A percentile compares a stretch with the other conserved stretches of the same genome.
Evolutionary conservation across 2,329 filamentous ascomycete genomes (phyloP).

Genomic region (Tetracladium maxilliforme): DNA sequence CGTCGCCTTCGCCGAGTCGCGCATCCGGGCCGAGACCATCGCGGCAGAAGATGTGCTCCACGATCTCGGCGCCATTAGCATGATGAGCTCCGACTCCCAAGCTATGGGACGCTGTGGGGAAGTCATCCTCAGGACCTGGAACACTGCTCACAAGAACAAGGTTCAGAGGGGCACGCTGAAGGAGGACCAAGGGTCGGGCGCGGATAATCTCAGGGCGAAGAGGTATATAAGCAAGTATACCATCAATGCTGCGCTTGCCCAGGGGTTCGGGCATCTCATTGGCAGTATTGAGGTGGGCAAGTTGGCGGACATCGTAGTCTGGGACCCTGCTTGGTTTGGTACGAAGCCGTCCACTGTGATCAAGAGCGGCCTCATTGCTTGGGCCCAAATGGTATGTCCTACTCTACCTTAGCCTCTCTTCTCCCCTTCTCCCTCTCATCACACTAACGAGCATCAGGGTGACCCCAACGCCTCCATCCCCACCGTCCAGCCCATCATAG

Average conservation of each 20-base stretch:
- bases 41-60: conserved; percentile 93
- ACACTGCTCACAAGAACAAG: conserved; percentile 96
- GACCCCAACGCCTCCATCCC: conserved; percentile 77
- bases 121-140: conserved; percentile 86
- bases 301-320: conserved; percentile 76
- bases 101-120: conserved; percentile 96
- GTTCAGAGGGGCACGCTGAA: conserved; percentile 60
- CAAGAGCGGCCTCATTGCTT: conserved; percentile 78
- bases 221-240: conserved; percentile 93
- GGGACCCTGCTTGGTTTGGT: conserved; percentile 76
- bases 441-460: conserved; percentile 31
- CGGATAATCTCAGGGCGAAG: conserved; percentile 87
- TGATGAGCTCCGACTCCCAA: conserved; percentile 94
- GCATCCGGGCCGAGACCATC: conserved; percentile 91
- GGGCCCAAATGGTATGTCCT: conserved; percentile 61
- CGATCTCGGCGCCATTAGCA: conserved; percentile 86
- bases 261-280: conserved; percentile 78
- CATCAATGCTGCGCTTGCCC: conserved; percentile 81
- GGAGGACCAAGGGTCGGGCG: conserved; percentile 65
- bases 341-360: conserved; percentile 70
- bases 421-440: not conserved
- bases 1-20: conserved; percentile 85
- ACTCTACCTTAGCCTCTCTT: conserved; percentile 1
- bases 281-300: conserved; percentile 84
- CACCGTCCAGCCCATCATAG: conserved; percentile 71